Conservation (phyloP, 2,329 filamentous ascomycete species). For the Exophiala oligosperma region DNA sequence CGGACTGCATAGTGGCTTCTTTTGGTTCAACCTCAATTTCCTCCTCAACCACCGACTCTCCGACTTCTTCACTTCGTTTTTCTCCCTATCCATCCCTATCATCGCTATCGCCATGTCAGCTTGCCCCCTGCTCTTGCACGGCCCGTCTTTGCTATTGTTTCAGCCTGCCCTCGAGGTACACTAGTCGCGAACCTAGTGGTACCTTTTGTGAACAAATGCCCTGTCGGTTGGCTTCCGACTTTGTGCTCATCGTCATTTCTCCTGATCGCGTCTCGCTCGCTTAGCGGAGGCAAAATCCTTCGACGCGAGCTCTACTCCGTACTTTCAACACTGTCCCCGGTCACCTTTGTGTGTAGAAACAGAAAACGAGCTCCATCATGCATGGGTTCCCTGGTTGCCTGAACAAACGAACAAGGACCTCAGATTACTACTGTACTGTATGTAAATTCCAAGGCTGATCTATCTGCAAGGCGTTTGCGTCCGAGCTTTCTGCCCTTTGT, state of each 20-base stretch:
- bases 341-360: too few species aligned
- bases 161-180: conserved; percentile 11
- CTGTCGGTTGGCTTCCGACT: too few species aligned
- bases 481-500: neutral
- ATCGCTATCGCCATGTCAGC: neutral
- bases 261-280: neutral
- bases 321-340: too few species aligned
- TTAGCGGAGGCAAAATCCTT: neutral
- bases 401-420: too few species aligned
- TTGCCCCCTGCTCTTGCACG: neutral
- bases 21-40: conserved; percentile 6
- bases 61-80: conserved; percentile 1
- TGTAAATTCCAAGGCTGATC: neutral
- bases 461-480: neutral
- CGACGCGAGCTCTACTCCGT: neutral
- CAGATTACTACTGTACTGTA: too few species aligned
- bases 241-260: neutral
- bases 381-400: neutral
- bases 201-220: too few species aligned
- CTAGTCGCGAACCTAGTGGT: neutral
- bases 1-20: neutral
- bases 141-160: conserved; percentile 1
- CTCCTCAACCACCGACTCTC: conserved; percentile 4
- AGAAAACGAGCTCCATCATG: neutral
- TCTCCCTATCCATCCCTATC: neutral